Conservation (phyloP, 2,329 filamentous ascomycete species). For the Talaromyces sp. region DNA sequence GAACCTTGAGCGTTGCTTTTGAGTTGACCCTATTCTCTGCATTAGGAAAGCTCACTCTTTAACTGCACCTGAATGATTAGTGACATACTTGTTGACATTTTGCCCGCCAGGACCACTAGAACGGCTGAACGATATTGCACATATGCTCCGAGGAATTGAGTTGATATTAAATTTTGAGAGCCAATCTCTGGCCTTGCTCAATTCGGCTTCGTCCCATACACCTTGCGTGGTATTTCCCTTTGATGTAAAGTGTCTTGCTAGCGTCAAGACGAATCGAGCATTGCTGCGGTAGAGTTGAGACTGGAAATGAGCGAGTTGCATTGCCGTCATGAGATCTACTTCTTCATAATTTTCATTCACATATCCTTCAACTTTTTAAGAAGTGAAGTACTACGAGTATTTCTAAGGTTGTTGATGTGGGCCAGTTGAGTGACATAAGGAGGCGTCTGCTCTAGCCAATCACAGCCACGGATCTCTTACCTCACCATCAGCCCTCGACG, state of each 20-base stretch:
- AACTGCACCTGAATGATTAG: neutral
- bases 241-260: constrained; percentile 28
- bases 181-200: constrained; percentile 53
- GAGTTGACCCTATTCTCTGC: constrained; percentile 56
- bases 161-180: constrained; percentile 52
- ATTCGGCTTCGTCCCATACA: constrained; percentile 29
- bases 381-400: neutral
- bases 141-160: constrained; percentile 54
- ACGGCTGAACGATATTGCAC: constrained; percentile 59
- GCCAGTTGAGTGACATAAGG: neutral
- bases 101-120: constrained; percentile 64
- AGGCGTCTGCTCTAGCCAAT: neutral
- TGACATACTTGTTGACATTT: constrained; percentile 64
- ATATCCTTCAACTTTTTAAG: neutral
- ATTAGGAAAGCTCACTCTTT: neutral
- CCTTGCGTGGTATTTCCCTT: constrained; percentile 21
- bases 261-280: neutral
- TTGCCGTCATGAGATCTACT: neutral
- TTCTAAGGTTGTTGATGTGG: neutral
- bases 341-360: too few relatives aligned
- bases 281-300: neutral
- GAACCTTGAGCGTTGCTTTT: constrained; percentile 61
- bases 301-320: neutral
- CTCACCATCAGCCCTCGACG: neutral
- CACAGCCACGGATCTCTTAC: neutral